Conservation (phyloP, 345 rosid genomes). For the Euphorbia tirucalli region DNA sequence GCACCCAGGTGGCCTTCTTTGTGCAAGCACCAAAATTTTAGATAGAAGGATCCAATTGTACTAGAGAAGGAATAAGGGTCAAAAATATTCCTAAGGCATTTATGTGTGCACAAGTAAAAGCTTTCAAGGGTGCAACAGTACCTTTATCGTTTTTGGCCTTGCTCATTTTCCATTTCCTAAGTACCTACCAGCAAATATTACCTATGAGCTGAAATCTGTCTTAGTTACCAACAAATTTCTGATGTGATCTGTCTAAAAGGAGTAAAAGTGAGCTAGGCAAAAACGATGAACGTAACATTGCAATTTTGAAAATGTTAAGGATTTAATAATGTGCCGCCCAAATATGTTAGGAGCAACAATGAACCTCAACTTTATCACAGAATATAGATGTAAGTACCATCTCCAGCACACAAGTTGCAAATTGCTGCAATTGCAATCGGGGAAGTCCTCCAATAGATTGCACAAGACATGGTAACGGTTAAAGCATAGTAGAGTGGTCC, state of each 20-base stretch:
- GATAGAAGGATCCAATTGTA: neutral
- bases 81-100: neutral
- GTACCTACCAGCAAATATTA: too few relatives aligned
- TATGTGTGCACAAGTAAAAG: too few relatives aligned
- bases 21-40: neutral
- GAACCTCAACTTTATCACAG: neutral
- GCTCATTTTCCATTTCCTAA: neutral
- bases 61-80: neutral
- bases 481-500: slow-evolving; percentile 80
- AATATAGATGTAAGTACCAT: slow-evolving; percentile 49
- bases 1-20: neutral
- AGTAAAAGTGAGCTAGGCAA: neutral
- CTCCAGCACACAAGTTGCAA: slow-evolving; percentile 98
- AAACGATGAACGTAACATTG: neutral
- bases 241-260: neutral
- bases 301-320: too few relatives aligned
- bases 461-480: slow-evolving; percentile 55
- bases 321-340: neutral
- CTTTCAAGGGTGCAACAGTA: neutral
- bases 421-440: slow-evolving; percentile 70
- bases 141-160: neutral
- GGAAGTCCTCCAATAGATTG: slow-evolving; percentile 72
- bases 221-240: neutral
- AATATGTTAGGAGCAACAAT: neutral
- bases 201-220: too few relatives aligned